Conservation (phyloP, 768 basidiomycete genomes). For the Pilatotrama ljubarskyi region DNA sequence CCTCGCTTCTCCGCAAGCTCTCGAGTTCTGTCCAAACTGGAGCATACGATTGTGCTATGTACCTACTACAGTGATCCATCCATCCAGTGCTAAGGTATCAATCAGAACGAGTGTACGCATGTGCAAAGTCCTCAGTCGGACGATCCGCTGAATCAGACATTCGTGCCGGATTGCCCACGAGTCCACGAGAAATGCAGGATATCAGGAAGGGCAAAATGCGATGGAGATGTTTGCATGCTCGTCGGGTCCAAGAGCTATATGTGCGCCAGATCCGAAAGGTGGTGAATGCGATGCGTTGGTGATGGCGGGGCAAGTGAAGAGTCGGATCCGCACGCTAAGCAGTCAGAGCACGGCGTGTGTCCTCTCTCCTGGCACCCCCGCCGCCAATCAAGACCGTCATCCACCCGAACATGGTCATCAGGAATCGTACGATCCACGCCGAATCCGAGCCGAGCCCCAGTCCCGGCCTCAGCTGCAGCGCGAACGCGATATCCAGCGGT, state of each 20-base stretch:
- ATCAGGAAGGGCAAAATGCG: not conserved
- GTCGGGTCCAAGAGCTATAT: not conserved
- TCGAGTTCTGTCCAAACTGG: no score
- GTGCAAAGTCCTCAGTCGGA: not conserved
- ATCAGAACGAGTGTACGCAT: slow-evolving; percentile 8
- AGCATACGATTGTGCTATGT: not conserved
- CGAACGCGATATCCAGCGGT: slow-evolving; percentile 63
- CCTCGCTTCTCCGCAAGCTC: no score
- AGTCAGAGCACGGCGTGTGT: slow-evolving; percentile 4
- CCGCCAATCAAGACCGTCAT: slow-evolving; percentile 53
- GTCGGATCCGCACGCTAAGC: not conserved
- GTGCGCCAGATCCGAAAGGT: not conserved
- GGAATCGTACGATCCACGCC: slow-evolving; percentile 76
- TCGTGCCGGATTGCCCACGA: not conserved
- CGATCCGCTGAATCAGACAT: not conserved
- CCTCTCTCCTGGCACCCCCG: slow-evolving; percentile 1
- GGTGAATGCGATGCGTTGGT: not conserved
- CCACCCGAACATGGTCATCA: slow-evolving; percentile 83
- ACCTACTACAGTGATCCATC: slow-evolving; percentile 11
- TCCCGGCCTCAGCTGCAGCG: slow-evolving; percentile 76
- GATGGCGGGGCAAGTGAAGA: not conserved
- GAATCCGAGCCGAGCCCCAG: slow-evolving; percentile 70
- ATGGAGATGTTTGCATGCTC: not conserved
- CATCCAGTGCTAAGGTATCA: slow-evolving; percentile 2
- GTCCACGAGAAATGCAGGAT: not conserved